These are phyloP conservation scores for Dendryphion nanum DNA, from an alignment of 2,329 filamentous ascomycete genomes.

Conservation along the genomic window DNA sequence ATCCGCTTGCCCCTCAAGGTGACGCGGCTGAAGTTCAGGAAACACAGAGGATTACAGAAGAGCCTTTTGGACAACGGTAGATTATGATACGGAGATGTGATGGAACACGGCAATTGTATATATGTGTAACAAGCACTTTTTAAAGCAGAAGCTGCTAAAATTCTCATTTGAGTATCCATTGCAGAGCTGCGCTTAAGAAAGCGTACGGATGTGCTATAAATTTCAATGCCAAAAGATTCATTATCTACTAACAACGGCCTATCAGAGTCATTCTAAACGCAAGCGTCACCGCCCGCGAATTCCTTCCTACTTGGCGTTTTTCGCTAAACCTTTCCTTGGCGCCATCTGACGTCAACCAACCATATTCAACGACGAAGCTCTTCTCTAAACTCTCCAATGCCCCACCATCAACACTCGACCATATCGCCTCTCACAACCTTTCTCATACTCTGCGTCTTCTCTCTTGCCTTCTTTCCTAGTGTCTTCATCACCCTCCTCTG, in stretches of 20 bases:
- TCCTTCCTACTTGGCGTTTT: too few relatives aligned
- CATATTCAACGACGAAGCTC: slow-evolving; percentile 1
- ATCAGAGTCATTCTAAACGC: too few relatives aligned
- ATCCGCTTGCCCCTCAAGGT: slow-evolving; percentile 68
- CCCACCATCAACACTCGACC: slow-evolving; percentile 21
- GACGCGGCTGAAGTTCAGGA: slow-evolving; percentile 59
- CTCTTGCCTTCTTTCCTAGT: slow-evolving; percentile 51
- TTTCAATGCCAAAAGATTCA: too few relatives aligned
- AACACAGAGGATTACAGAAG: slow-evolving; percentile 58
- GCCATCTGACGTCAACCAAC: slow-evolving; percentile 15
- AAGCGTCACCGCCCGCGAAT: too few relatives aligned
- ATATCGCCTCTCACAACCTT: slow-evolving; percentile 40
- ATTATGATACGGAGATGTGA: background rate
- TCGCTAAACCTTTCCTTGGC: slow-evolving; percentile 8
- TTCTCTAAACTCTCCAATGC: slow-evolving; percentile 13
- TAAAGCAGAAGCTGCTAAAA: too few relatives aligned
- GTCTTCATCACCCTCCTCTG: slow-evolving; percentile 44
- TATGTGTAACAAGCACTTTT: too few relatives aligned
- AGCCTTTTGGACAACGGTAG: slow-evolving; percentile 61
- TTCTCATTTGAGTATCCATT: too few relatives aligned
- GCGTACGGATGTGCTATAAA: too few relatives aligned
- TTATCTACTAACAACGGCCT: too few relatives aligned
- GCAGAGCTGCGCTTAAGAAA: too few relatives aligned
- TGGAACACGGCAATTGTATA: slow-evolving; percentile 17
- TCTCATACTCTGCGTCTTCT: slow-evolving; percentile 49